phyloP scores from a whole-genome alignment of 768 basidiomycete species.

The Coprinellus aureogranulatus region DNA sequence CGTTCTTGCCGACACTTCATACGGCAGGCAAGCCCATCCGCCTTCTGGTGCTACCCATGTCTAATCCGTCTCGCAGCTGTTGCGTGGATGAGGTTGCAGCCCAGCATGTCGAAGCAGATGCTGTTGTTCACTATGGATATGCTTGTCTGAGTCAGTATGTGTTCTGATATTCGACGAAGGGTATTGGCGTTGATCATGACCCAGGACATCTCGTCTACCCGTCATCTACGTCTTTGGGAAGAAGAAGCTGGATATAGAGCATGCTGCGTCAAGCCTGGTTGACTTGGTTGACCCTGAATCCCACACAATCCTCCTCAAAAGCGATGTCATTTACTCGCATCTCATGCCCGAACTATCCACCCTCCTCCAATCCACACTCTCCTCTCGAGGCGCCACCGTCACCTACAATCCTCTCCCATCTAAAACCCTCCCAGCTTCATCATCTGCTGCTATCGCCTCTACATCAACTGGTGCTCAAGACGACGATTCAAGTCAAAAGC shows the following conservation, averaged over 20 bases:
- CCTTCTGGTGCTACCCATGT: background rate
- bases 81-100: conserved; percentile 97
- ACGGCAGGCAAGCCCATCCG: conserved; percentile 65
- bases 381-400: conserved; percentile 24
- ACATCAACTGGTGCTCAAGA: background rate
- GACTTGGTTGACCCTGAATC: conserved; percentile 36
- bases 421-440: conserved; percentile 8
- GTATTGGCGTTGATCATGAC: background rate
- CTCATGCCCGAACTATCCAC: conserved; percentile 40
- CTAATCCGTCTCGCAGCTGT: conserved; percentile 52
- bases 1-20: conserved; percentile 96
- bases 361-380: conserved; percentile 25
- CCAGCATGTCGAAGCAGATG: conserved; percentile 88
- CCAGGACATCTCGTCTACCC: conserved; percentile 81
- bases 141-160: conserved; percentile 91
- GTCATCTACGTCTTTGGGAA: conserved; percentile 90
- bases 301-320: conserved; percentile 6
- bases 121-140: conserved; percentile 92
- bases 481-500: background rate
- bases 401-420: conserved; percentile 36
- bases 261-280: conserved; percentile 36
- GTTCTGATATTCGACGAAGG: background rate
- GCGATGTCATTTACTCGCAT: conserved; percentile 76
- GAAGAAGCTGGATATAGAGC: conserved; percentile 54
- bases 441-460: background rate